A percentile compares a stretch with the other conserved stretches of the same genome.
Conservation (phyloP, 768 basidiomycete genomes). For the Sporobolomyces roseus region DNA sequence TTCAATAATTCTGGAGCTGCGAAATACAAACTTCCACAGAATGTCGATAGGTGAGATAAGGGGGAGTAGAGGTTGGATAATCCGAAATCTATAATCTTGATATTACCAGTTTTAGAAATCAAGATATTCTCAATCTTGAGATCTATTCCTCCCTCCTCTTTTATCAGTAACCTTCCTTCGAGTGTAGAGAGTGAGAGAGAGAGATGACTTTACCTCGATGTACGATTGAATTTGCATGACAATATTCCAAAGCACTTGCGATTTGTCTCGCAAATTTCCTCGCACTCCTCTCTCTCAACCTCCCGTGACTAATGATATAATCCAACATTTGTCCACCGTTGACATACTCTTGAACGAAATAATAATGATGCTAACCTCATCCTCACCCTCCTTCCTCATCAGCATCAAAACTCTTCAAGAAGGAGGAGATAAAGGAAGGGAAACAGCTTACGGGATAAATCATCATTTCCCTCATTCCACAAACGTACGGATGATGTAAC, state of each 20-base stretch:
- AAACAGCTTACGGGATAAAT: constrained; percentile 60
- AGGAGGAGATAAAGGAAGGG: background rate
- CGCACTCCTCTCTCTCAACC: constrained; percentile 88
- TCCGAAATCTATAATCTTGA: constrained; percentile 99
- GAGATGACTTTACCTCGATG: constrained; percentile 61
- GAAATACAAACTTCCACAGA: constrained; percentile 97
- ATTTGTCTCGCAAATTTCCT: constrained; percentile 98
- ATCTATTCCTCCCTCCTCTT: constrained; percentile 49
- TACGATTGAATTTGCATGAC: constrained; percentile 94
- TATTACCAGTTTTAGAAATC: constrained; percentile 96
- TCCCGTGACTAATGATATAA: constrained; percentile 97
- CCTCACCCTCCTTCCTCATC: no score
- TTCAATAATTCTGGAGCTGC: constrained; percentile 96
- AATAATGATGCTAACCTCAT: constrained; percentile 90
- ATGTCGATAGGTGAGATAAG: constrained; percentile 73
- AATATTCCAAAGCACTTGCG: constrained; percentile 91
- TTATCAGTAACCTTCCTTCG: background rate
- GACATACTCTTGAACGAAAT: constrained; percentile 99
- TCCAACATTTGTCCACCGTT: constrained; percentile 99
- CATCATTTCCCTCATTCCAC: constrained; percentile 99
- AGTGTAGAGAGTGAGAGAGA: background rate
- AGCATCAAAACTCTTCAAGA: no score
- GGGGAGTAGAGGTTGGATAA: constrained; percentile 94
- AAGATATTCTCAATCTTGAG: constrained; percentile 99
- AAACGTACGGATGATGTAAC: constrained; percentile 96